A percentile compares a stretch with the other conserved stretches of the same genome.
Evolutionary conservation across 495 filamentous ascomycete genomes (phyloP).

Genomic region (Trichoderma asperelloides): DNA sequence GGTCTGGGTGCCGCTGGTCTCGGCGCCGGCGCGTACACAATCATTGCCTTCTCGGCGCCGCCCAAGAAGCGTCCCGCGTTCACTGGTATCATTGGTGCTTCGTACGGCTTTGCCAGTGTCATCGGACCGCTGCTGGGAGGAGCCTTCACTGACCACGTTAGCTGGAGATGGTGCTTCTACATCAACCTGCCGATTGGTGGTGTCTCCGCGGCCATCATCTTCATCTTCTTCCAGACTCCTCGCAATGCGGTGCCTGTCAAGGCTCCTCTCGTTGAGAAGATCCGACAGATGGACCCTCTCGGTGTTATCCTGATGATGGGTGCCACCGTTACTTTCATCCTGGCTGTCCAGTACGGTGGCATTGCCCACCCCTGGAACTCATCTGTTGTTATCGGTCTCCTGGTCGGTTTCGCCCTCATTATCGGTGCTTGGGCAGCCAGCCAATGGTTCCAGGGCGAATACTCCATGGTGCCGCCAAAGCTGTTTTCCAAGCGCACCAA

Average conservation of each 20-base stretch:
- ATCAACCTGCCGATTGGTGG: constrained; percentile 57
- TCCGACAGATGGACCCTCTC: constrained; percentile 24
- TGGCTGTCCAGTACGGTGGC: constrained; percentile 44
- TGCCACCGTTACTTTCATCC: constrained; percentile 31
- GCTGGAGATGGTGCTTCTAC: constrained; percentile 63
- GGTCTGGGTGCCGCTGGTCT: constrained; percentile 37
- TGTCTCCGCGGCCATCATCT: constrained; percentile 38
- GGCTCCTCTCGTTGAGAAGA: constrained; percentile 29
- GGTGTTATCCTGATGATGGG: constrained; percentile 33
- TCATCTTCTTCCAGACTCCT: constrained; percentile 44
- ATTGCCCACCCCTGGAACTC: constrained; percentile 31
- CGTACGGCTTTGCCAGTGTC: constrained; percentile 25
- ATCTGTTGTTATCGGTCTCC: constrained; percentile 10
- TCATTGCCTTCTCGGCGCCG: constrained; percentile 32
- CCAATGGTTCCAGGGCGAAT: constrained; percentile 25
- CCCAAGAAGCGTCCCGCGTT: constrained; percentile 29
- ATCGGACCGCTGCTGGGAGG: constrained; percentile 48
- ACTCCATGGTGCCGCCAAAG: constrained; percentile 27
- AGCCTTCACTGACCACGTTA: constrained; percentile 48
- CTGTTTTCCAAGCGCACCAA: constrained; percentile 32
- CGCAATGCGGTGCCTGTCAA: constrained; percentile 20
- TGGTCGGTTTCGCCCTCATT: constrained; percentile 19
- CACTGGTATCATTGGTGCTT: constrained; percentile 29
- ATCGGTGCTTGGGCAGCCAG: constrained; percentile 29
- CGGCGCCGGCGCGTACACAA: constrained; percentile 39